Conservation (phyloP, 2,329 filamentous ascomycete genomes). For the Ustulina deusta region DNA sequence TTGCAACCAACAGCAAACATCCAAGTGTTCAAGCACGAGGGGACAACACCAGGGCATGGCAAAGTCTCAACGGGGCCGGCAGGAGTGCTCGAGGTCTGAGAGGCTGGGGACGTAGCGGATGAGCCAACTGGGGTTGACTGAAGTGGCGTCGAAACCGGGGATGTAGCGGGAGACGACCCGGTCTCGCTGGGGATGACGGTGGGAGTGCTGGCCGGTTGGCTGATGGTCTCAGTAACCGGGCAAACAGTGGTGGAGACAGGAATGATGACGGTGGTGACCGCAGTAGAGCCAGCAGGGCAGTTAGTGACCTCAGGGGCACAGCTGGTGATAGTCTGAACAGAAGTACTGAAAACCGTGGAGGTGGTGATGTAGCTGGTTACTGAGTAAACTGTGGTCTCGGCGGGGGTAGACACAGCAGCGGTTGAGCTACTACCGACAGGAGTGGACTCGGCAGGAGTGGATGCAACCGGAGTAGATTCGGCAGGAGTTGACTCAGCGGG, state of each 20-base stretch:
- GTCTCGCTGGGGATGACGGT: conserved; percentile 9
- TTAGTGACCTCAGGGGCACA: conserved; percentile 64
- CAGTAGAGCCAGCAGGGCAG: conserved; percentile 60
- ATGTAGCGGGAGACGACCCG: conserved; percentile 38
- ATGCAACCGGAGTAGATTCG: conserved; percentile 40
- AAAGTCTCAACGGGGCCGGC: conserved; percentile 58
- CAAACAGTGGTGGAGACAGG: conserved; percentile 71
- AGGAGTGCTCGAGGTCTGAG: conserved; percentile 45
- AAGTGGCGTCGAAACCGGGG: conserved; percentile 42
- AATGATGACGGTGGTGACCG: conserved; percentile 65
- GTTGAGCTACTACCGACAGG: conserved; percentile 38
- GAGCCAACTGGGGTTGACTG: conserved; percentile 40
- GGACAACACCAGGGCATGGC: conserved; percentile 78
- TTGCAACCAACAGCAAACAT: conserved; percentile 78
- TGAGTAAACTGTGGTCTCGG: conserved; percentile 37
- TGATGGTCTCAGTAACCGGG: conserved; percentile 68
- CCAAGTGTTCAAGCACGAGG: conserved; percentile 94
- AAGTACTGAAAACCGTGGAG: conserved; percentile 65
- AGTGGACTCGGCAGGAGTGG: conserved; percentile 36
- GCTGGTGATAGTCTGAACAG: conserved; percentile 62
- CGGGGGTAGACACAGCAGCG: conserved; percentile 43
- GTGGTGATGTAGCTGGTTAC: conserved; percentile 58
- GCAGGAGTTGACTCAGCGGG: conserved; percentile 36
- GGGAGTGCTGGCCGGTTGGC: conserved; percentile 26
- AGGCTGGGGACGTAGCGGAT: conserved; percentile 51